These are phyloP conservation scores for Mycena epipterygia DNA, from an alignment of 768 basidiomycete species.

Conservation along the genomic window DNA sequence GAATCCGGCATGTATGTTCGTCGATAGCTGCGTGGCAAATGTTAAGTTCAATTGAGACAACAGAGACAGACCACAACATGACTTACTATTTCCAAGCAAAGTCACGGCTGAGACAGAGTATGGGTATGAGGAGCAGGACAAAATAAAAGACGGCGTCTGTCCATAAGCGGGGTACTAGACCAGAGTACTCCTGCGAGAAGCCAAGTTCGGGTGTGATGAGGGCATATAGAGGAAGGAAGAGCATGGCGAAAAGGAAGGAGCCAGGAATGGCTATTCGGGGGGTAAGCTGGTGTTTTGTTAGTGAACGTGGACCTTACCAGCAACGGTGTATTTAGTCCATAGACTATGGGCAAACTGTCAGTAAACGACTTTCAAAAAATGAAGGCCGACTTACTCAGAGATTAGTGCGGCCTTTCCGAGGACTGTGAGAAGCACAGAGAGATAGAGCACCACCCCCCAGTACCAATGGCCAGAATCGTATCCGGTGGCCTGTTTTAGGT, in stretches of 20 bases:
- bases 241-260: conserved; percentile 97
- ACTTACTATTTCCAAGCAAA: conserved; percentile 97
- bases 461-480: conserved; percentile 96
- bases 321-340: conserved; percentile 99
- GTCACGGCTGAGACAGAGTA: conserved; percentile 88
- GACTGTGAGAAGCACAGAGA: conserved; percentile 93
- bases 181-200: conserved; percentile 92
- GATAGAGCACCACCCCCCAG: conserved; percentile 98
- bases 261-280: conserved; percentile 87
- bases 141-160: conserved; percentile 92
- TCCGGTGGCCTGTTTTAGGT: conserved; percentile 85
- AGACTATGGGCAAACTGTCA: conserved; percentile 64
- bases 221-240: conserved; percentile 92
- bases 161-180: conserved; percentile 93
- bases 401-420: conserved; percentile 97
- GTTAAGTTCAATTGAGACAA: conserved; percentile 21
- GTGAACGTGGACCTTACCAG: conserved; percentile 61
- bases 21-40: conserved; percentile 72
- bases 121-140: conserved; percentile 85
- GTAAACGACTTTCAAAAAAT: conserved; percentile 4
- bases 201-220: conserved; percentile 87
- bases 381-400: conserved; percentile 84
- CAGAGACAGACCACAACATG: conserved; percentile 26
- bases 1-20: conserved; percentile 91
- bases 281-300: not conserved